Evolutionary conservation across 257 asterid genomes (phyloP).

Genomic region (Solanum megistacrolobum): DNA sequence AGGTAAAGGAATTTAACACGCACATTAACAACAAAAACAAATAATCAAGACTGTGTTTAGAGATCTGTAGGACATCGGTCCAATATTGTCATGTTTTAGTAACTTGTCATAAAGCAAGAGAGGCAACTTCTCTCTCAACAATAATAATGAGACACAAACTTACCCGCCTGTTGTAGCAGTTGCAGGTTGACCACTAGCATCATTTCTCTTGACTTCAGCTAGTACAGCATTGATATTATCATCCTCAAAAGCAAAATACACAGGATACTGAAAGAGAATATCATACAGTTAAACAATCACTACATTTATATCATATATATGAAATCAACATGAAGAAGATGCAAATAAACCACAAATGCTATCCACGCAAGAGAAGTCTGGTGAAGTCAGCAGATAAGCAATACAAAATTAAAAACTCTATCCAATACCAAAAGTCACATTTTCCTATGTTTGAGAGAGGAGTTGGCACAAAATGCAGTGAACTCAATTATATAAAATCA

Average conservation of each 20-base stretch:
- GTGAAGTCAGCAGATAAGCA: not conserved
- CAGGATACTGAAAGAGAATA: conserved; percentile 72
- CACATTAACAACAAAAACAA: not conserved
- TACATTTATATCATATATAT: not conserved
- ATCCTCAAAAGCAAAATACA: conserved; percentile 87
- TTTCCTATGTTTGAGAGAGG: not conserved
- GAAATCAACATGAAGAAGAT: not conserved
- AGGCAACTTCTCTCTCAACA: not conserved
- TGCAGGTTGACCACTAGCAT: conserved; percentile 86
- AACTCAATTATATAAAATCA: not conserved
- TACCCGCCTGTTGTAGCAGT: conserved; percentile 99
- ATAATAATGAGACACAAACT: conserved; percentile 23
- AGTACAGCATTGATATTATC: conserved; percentile 60
- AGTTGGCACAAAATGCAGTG: not conserved
- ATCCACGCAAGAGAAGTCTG: not conserved
- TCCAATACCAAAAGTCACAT: not conserved
- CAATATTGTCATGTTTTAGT: not conserved
- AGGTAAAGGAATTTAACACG: not conserved
- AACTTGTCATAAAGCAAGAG: not conserved
- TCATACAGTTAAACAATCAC: not conserved
- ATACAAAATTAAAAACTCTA: not conserved
- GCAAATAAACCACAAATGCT: not conserved
- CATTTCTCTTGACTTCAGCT: conserved; percentile 77
- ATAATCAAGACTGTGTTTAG: not conserved
- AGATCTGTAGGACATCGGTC: not conserved